Conservation (phyloP, 768 basidiomycete species). For the Kwoniella sp. region DNA sequence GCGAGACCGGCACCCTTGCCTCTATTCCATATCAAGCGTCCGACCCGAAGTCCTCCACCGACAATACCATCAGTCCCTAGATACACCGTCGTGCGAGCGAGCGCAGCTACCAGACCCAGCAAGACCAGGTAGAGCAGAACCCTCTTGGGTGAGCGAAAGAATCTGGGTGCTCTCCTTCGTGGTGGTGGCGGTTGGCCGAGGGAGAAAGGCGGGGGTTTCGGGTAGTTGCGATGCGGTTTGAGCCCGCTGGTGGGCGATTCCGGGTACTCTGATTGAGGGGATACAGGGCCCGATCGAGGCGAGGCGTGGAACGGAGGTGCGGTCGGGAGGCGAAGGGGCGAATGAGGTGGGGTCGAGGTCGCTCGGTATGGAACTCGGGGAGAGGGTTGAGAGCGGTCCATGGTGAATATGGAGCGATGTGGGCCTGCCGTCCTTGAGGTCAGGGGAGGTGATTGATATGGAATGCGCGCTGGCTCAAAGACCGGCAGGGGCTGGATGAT, state of each 20-base stretch:
- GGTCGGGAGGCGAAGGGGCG: conserved; percentile 3
- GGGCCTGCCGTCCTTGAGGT: too few relatives aligned
- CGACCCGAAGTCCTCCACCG: conserved; percentile 3
- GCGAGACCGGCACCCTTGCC: background rate
- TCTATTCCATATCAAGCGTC: conserved; percentile 10
- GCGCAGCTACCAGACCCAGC: conserved; percentile 8
- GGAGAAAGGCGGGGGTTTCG: conserved; percentile 10
- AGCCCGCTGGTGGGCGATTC: conserved; percentile 29
- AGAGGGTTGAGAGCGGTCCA: conserved; percentile 12
- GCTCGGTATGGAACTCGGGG: conserved; percentile 23
- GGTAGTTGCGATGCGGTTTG: background rate
- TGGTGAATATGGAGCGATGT: background rate
- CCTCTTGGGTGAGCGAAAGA: conserved; percentile 19
- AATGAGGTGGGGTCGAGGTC: conserved; percentile 18
- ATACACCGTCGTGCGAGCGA: background rate
- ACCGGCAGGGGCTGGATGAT: too few relatives aligned
- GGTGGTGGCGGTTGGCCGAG: conserved; percentile 15
- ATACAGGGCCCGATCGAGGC: background rate
- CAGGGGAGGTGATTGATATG: too few relatives aligned
- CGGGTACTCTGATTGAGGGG: conserved; percentile 17
- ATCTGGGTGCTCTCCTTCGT: conserved; percentile 14
- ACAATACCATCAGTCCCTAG: conserved; percentile 4
- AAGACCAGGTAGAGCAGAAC: conserved; percentile 11
- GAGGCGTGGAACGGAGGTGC: background rate
- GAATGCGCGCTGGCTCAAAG: too few relatives aligned